Evolutionary conservation across 1,139 yeast species (phyloP).

Genomic region (Eremothecium cymbalariae): DNA sequence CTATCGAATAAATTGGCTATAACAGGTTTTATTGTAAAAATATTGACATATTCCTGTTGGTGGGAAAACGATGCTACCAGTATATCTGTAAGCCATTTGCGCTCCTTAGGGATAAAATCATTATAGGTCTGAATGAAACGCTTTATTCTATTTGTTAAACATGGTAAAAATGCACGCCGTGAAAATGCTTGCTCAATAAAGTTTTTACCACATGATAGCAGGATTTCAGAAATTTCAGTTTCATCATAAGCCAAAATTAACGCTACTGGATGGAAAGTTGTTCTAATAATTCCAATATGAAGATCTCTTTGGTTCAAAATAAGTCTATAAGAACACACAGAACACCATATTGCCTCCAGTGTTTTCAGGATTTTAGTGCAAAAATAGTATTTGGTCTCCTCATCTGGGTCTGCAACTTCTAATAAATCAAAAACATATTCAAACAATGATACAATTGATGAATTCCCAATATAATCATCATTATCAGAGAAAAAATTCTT

Average conservation of each 20-base stretch:
- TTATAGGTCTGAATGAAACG: slow-evolving; percentile 29
- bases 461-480: slow-evolving; percentile 24
- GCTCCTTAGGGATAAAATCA: slow-evolving; percentile 23
- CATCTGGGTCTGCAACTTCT: slow-evolving; percentile 5
- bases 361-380: slow-evolving; percentile 30
- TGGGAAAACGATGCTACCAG: slow-evolving; percentile 42
- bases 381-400: slow-evolving; percentile 6
- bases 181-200: slow-evolving; percentile 48
- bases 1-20: slow-evolving; percentile 46
- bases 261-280: slow-evolving; percentile 35
- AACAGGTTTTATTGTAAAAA: slow-evolving; percentile 53
- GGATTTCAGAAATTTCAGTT: slow-evolving; percentile 22
- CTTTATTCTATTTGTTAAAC: slow-evolving; percentile 37
- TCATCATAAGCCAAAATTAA: slow-evolving; percentile 30
- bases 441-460: slow-evolving; percentile 21
- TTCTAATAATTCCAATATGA: slow-evolving; percentile 48
- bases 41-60: slow-evolving; percentile 48
- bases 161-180: slow-evolving; percentile 63
- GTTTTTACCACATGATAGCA: slow-evolving; percentile 38
- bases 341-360: slow-evolving; percentile 47
- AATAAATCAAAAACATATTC: slow-evolving; percentile 21
- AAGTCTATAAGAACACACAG: slow-evolving; percentile 51
- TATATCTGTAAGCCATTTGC: slow-evolving; percentile 49
- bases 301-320: slow-evolving; percentile 57
- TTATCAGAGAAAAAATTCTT: slow-evolving; percentile 19